A percentile compares a stretch with the other conserved stretches of the same genome.
These are phyloP conservation scores for Volvox africanus DNA, from an alignment of 139 green algal species.

Conservation along the genomic window DNA sequence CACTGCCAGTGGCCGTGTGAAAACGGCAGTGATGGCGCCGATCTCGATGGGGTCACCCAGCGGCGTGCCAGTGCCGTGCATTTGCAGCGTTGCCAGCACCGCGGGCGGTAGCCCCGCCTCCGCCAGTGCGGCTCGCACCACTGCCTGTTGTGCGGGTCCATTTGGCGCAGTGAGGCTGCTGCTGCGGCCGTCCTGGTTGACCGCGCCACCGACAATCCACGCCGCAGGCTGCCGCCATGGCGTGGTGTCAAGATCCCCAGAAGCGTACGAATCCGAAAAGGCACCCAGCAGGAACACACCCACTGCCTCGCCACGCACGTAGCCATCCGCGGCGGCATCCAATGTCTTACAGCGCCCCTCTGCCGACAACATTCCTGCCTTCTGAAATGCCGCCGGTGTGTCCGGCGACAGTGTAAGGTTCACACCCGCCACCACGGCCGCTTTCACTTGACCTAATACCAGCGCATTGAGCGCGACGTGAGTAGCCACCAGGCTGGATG, in stretches of 20 bases:
- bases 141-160: constrained; percentile 86
- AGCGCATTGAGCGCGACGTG: constrained; percentile 65
- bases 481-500: constrained; percentile 73
- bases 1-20: constrained; percentile 47
- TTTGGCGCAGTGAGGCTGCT: constrained; percentile 90
- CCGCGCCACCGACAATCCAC: constrained; percentile 53
- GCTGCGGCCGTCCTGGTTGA: constrained; percentile 90
- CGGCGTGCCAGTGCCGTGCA: constrained; percentile 77
- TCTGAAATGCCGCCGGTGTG: constrained; percentile 70
- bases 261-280: not conserved
- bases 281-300: constrained; percentile 28
- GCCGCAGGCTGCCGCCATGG: constrained; percentile 11
- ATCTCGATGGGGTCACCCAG: constrained; percentile 90
- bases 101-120: constrained; percentile 40
- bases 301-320: constrained; percentile 76
- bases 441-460: constrained; percentile 41
- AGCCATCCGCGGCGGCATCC: constrained; percentile 87
- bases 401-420: constrained; percentile 80
- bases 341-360: constrained; percentile 91
- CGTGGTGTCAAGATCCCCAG: not conserved
- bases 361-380: constrained; percentile 76
- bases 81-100: constrained; percentile 71
- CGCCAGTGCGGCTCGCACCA: constrained; percentile 72
- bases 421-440: constrained; percentile 74
- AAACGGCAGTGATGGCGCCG: constrained; percentile 66